Base-by-base conservation (phyloP, 345 rosid species). In the Schrenkiella parvula region DNA sequence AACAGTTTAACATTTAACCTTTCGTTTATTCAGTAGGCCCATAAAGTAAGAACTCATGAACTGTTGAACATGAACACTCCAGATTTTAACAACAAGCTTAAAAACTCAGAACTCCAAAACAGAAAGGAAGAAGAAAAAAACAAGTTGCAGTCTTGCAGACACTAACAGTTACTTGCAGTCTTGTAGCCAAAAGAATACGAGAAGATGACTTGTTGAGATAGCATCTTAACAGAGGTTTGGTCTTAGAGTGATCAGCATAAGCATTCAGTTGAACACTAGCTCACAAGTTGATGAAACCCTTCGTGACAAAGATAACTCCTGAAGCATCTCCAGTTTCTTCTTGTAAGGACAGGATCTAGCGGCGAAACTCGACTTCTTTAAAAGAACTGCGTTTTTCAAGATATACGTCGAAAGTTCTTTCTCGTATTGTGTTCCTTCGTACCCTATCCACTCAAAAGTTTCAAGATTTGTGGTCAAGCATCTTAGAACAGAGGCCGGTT, bases 401-500 rank as follows among this genome's bases (percentile, higher is more conserved):
- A 72, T 53, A 55, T 31, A 52, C 3, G 70, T 53, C 2, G 76
- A 63, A 43, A 63, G 46, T 21, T 72, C 47, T 41, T 44, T 53
- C 77, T 72, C 64, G 18, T 42, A 46, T 43, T 34, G 64, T 12
- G 29, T 72, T 54, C 64, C 77, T 64, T 1, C 39, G 9, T 72
- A 72, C 0, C 11, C 25, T 2, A 3, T 22, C 70, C 77, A 72
- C 64, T 52, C 55, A 4, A 72, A 72, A 11, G 2, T 15, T 31
- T 72, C 77, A 53, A 72, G 77, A 43, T 54, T 52, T 13, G 64
- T 31, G 7, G 64, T 21, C 4, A 72, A 43, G 42, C 64, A 63
- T 53, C 14, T 42, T 29, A 64, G 70, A 23, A 54, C 76, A 62
- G 56, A 28, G 28, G n/a, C 19, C 8, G 70, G 64, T 54, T 43